Evolutionary conservation across 768 basidiomycete genomes (phyloP), one percentile per base, ranked within the genome.

Genomic region (Boletus reticulatus): DNA sequence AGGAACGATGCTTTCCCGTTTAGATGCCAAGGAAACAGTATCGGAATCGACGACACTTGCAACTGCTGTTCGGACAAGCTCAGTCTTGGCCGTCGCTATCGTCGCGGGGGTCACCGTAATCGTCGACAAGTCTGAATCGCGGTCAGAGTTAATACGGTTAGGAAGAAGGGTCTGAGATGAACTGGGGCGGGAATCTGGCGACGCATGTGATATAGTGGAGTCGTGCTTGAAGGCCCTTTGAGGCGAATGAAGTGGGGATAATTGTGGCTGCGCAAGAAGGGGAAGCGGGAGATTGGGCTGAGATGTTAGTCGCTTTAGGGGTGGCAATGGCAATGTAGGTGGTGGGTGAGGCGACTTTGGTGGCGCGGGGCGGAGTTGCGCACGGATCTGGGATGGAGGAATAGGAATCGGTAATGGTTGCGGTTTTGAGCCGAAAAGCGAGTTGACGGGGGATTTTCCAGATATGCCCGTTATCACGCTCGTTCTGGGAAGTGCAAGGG

Each of bases 41-140:
- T 71, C 71, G 24, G 69, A 59, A 43, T 75, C 73, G 38, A 84
- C 66, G 17, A 84, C 75, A 43, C 79, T 80, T n/a, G 84, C 83
- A 11, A 79, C 74, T 13, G 81, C 76, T 20, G 79, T 72, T 53
- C 80, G 73, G 24, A 77, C 81, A 12, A 84, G 69, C 20, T 76
- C 80, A 50, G 73, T 74, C 47, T 78, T 69, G 8, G 81, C 78
- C 24, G 80, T 68, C 14, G 80, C 73, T 48, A 81, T 74, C n/a
- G 67, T 75, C 12, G 69, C 72, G 6, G 69, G 52, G 4, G 72
- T 75, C 9, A 84, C 77, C 3, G 81, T 83, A 17, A 72, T 67
- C 13, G 67, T 74, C 8, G 76, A 76, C 50, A 80, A 34, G n/a
- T 49, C 61, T 8, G 70, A 71, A 50, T 72, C 67, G 14, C 70